Percentiles rank a stretch among this genome's conserved stretches.
phyloP scores from a whole-genome alignment of 768 basidiomycete genomes.

The Lactifluus subvellereus region DNA sequence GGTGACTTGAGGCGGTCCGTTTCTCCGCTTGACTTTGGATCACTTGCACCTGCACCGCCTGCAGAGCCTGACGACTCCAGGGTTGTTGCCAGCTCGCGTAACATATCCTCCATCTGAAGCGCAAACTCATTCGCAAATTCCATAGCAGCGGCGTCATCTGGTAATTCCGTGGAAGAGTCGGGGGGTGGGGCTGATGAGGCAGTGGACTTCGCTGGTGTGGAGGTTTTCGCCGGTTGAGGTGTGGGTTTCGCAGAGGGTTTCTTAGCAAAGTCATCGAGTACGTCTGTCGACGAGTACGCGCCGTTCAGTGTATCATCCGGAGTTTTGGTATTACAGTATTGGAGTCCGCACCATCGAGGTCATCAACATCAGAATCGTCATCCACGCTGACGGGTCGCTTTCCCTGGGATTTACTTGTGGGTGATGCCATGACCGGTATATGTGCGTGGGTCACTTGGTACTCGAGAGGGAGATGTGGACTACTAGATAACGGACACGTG shows the following conservation, averaged over 20 bases:
- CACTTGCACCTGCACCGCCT: conserved; percentile 15
- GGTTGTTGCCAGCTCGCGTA: conserved; percentile 35
- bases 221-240: conserved; percentile 20
- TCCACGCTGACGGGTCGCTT: conserved; percentile 11
- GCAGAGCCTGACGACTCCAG: conserved; percentile 21
- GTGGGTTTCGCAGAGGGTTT: conserved; percentile 24
- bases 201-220: conserved; percentile 21
- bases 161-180: conserved; percentile 21
- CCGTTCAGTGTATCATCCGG: background rate
- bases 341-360: conserved; percentile 49
- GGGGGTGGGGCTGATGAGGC: conserved; percentile 19
- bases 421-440: conserved; percentile 6
- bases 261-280: conserved; percentile 42
- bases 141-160: conserved; percentile 22
- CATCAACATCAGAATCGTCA: conserved; percentile 57
- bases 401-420: conserved; percentile 2
- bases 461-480: background rate
- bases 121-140: conserved; percentile 40
- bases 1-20: conserved; percentile 38
- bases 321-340: background rate
- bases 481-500: conserved; percentile 6
- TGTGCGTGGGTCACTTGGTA: background rate
- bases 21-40: conserved; percentile 26
- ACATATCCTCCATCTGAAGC: conserved; percentile 40
- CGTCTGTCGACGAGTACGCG: conserved; percentile 33